Evolutionary conservation across 768 basidiomycete genomes (phyloP).

Genomic region (Russula abietina): DNA sequence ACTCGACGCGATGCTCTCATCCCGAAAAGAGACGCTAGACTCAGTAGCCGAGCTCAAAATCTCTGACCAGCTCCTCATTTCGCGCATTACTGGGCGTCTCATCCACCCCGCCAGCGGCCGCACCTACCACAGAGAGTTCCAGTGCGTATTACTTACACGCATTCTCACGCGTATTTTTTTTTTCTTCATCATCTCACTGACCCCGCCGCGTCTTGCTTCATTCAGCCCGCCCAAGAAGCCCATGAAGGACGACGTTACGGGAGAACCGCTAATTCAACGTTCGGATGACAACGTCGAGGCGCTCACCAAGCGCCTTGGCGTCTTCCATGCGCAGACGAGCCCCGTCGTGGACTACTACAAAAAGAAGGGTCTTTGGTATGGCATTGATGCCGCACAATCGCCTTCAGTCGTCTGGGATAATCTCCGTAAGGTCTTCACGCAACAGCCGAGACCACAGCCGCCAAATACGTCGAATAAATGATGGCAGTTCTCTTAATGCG

Average conservation of each 20-base stretch:
- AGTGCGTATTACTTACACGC: constrained; percentile 44
- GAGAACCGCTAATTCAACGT: constrained; percentile 93
- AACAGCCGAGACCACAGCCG: constrained; percentile 7
- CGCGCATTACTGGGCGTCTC: constrained; percentile 93
- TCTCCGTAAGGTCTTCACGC: constrained; percentile 58
- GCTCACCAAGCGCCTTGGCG: constrained; percentile 75
- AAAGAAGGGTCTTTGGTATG: constrained; percentile 80
- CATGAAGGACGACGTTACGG: constrained; percentile 90
- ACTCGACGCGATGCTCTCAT: constrained; percentile 83
- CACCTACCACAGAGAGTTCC: constrained; percentile 92
- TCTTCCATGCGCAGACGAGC: constrained; percentile 92
- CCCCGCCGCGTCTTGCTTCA: not conserved
- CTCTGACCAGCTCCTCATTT: constrained; percentile 91
- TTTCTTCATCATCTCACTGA: not conserved
- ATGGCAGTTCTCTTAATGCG: not conserved
- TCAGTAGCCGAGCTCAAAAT: constrained; percentile 90
- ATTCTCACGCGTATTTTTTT: not conserved
- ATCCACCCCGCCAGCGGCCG: constrained; percentile 87
- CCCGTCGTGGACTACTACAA: constrained; percentile 98
- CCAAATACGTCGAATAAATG: constrained; percentile 9
- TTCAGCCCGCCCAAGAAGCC: constrained; percentile 92
- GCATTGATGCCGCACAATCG: constrained; percentile 90
- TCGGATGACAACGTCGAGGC: constrained; percentile 98
- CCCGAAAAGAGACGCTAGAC: constrained; percentile 82
- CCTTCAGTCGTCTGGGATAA: constrained; percentile 90